Percentiles rank a stretch among this genome's conserved stretches.
Evolutionary conservation across 495 filamentous ascomycete genomes (phyloP).

Genomic region (Daldinia caldariorum): DNA sequence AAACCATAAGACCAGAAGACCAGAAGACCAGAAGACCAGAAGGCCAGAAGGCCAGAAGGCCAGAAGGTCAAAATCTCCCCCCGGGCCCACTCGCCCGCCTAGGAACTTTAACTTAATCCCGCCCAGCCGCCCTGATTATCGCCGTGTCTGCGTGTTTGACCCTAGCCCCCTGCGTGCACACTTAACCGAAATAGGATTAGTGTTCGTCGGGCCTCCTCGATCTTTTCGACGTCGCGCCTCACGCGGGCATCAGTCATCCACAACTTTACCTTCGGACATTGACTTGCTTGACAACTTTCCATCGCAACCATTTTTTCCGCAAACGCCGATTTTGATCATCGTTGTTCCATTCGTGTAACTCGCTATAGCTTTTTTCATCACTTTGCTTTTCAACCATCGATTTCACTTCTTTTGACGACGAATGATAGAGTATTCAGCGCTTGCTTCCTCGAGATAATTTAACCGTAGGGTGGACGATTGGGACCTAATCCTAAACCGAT

Average conservation of each 20-base stretch:
- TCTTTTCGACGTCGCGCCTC: conserved; percentile 47
- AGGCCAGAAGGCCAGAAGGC: too few relatives aligned
- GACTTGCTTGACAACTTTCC: conserved; percentile 12
- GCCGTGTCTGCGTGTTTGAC: conserved; percentile 33
- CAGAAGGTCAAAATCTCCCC: not conserved
- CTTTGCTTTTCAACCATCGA: conserved; percentile 10
- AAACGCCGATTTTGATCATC: conserved; percentile 16
- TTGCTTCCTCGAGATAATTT: conserved; percentile 15
- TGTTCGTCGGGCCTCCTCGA: conserved; percentile 37
- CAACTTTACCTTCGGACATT: conserved; percentile 18
- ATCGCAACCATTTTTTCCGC: conserved; percentile 23
- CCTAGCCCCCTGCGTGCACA: conserved; percentile 30
- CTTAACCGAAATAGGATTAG: conserved; percentile 27
- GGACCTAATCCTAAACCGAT: conserved; percentile 11
- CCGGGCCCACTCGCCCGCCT: not conserved
- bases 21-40: too few relatives aligned
- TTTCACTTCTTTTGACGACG: conserved; percentile 15
- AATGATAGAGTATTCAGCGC: conserved; percentile 21
- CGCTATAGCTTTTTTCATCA: conserved; percentile 10
- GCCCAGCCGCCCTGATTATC: conserved; percentile 31
- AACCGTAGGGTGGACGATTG: conserved; percentile 13
- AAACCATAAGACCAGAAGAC: too few relatives aligned
- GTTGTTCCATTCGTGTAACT: not conserved
- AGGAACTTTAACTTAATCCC: conserved; percentile 25
- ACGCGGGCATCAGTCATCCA: conserved; percentile 40